These are phyloP conservation scores for Cyberlindnera americana DNA, from an alignment of 805 yeast genomes.

Conservation along the genomic window DNA sequence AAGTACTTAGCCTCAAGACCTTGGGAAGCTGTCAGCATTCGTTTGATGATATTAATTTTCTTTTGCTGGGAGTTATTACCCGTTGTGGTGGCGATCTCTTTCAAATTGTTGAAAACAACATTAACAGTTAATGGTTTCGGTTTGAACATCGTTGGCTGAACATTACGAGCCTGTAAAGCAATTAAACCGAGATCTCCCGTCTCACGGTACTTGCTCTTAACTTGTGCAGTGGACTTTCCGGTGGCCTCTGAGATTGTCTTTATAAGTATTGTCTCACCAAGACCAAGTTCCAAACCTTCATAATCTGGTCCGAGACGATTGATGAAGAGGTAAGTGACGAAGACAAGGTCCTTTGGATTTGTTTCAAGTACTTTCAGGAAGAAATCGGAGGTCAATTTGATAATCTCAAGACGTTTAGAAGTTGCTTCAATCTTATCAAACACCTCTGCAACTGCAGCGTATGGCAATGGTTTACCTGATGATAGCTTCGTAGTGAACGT, in stretches of 20 bases:
- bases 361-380: conserved; percentile 58
- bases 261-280: conserved; percentile 85
- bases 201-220: conserved; percentile 70
- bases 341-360: conserved; percentile 53
- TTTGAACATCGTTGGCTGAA: conserved; percentile 90
- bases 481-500: conserved; percentile 7
- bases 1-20: conserved; percentile 87
- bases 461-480: conserved; percentile 29
- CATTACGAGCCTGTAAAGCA: conserved; percentile 77
- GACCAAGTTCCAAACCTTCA: conserved; percentile 88
- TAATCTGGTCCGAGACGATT: conserved; percentile 94
- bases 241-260: conserved; percentile 90
- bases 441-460: conserved; percentile 46
- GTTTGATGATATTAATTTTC: conserved; percentile 76
- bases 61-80: conserved; percentile 80
- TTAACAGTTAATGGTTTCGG: conserved; percentile 76
- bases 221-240: conserved; percentile 69
- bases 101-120: conserved; percentile 68
- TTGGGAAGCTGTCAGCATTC: conserved; percentile 80
- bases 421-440: conserved; percentile 79
- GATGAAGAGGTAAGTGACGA: conserved; percentile 78
- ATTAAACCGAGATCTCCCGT: conserved; percentile 90
- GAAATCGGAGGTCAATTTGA: conserved; percentile 69
- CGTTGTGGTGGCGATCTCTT: conserved; percentile 69
- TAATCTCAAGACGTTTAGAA: conserved; percentile 78